These are phyloP conservation scores for Chaetomium fimeti DNA, from an alignment of 495 filamentous ascomycete species.

Conservation along the genomic window DNA sequence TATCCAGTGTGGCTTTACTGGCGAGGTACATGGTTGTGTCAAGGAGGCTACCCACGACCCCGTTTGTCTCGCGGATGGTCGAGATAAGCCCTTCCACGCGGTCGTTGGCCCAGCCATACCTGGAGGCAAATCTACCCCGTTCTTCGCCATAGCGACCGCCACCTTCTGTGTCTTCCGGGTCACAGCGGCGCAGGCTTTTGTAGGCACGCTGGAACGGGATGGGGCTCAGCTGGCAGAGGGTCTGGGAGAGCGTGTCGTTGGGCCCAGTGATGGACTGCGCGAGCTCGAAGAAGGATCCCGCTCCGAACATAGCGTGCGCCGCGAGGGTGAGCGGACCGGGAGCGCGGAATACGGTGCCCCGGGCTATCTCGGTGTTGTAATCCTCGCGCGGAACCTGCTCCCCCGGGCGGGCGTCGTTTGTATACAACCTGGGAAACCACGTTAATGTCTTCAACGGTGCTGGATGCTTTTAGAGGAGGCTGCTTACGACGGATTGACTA, in stretches of 20 bases:
- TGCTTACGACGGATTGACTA: neutral
- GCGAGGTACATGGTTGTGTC: neutral
- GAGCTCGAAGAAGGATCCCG: conserved; percentile 7
- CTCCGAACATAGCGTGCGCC: neutral
- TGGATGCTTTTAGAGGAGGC: too few relatives aligned
- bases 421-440: too few relatives aligned
- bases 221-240: neutral
- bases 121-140: neutral
- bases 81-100: neutral
- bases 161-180: neutral
- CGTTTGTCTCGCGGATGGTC: neutral
- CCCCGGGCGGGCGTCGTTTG: too few relatives aligned
- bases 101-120: neutral
- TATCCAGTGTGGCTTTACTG: neutral
- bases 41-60: neutral
- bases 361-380: neutral
- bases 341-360: too few relatives aligned
- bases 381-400: too few relatives aligned
- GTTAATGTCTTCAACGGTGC: too few relatives aligned
- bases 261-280: conserved; percentile 8
- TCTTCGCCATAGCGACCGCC: too few relatives aligned
- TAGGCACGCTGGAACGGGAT: neutral
- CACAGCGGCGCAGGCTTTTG: neutral
- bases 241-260: neutral
- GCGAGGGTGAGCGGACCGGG: neutral